These are phyloP conservation scores for Arabidopsis arenosa DNA, from an alignment of 345 rosid genomes.

Conservation along the genomic window DNA sequence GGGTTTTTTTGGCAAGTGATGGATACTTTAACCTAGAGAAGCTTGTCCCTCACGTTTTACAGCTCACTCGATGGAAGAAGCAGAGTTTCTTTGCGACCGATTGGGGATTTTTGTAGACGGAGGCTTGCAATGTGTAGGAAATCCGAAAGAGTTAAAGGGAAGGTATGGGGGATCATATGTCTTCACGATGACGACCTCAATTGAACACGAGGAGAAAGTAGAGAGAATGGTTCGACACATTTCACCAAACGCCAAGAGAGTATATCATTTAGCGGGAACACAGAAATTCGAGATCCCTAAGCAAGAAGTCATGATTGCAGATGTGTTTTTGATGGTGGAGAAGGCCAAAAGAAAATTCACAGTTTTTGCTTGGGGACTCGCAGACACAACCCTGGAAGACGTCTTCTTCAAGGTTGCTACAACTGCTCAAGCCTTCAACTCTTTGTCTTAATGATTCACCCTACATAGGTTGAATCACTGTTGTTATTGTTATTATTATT, in stretches of 20 bases:
- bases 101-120: constrained; percentile 89
- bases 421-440: constrained; percentile 50
- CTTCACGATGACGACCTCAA: constrained; percentile 79
- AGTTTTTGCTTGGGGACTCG: constrained; percentile 94
- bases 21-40: constrained; percentile 21
- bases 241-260: constrained; percentile 72
- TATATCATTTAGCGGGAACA: constrained; percentile 82
- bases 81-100: constrained; percentile 88
- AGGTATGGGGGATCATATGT: constrained; percentile 90
- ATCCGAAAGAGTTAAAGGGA: constrained; percentile 82
- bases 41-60: constrained; percentile 28
- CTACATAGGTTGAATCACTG: constrained; percentile 1
- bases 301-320: constrained; percentile 69
- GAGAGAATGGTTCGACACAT: constrained; percentile 62
- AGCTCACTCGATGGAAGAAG: constrained; percentile 98
- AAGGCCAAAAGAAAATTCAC: constrained; percentile 73
- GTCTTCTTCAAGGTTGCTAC: constrained; percentile 85
- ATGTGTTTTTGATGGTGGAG: constrained; percentile 78
- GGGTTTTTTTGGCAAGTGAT: background rate
- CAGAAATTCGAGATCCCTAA: constrained; percentile 97
- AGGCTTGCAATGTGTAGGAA: constrained; percentile 87
- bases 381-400: constrained; percentile 92
- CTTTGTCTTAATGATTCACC: constrained; percentile 40
- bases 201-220: constrained; percentile 62
- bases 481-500: background rate